Evolutionary conservation across 2,329 filamentous ascomycete species (phyloP), one percentile per base, ranked within the genome.

Genomic region (Trichoderma sp.): DNA sequence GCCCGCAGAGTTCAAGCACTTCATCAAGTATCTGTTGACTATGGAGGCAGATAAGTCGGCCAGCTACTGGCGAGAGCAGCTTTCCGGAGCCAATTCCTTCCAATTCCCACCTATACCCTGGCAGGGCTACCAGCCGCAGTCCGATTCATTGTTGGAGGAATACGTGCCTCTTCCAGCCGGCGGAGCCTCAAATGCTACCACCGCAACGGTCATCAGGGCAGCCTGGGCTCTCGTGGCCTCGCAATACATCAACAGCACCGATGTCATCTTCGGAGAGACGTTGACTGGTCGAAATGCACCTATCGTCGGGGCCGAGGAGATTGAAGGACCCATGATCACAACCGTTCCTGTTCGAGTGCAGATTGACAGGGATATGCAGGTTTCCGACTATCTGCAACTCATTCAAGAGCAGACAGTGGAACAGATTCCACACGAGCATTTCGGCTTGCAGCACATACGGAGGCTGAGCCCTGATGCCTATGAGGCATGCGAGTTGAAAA

Each of bases 391-490:
- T 67, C 76, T 90, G 3, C 78, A 83, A 48, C 74, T 77, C 2
- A 80, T 90, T 2, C 86, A 90, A 44, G 77, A 84, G 34, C 79
- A 83, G 63, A 84, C 82, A 0, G 79, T 86, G 0, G 75, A 80
- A 3, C 82, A 85, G 68, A 88, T 90, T 6, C 83, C 86, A 0
- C 83, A 89, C 71, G 85, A 91, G 72, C 87, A 91, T 34, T 80
- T 84, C 57, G 85, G 85, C 21, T 76, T 88, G 51, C 85, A 88
- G 63, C 72, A 86, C 67, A 88, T 88, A 66, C 83, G 85, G 10
- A 79, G 80, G 24, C 74, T 88, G 14, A 85, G 83, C 69, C 76
- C 79, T 1, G 84, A 86, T 65, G 81, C 82, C 5, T 77, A 82
- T 10, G 78, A 84, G 66, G 85, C 85, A 2, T 87, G 84, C 69